phyloP scores from a whole-genome alignment of 192 early-diverging fungal species.

The Backusella tarrabulga region DNA sequence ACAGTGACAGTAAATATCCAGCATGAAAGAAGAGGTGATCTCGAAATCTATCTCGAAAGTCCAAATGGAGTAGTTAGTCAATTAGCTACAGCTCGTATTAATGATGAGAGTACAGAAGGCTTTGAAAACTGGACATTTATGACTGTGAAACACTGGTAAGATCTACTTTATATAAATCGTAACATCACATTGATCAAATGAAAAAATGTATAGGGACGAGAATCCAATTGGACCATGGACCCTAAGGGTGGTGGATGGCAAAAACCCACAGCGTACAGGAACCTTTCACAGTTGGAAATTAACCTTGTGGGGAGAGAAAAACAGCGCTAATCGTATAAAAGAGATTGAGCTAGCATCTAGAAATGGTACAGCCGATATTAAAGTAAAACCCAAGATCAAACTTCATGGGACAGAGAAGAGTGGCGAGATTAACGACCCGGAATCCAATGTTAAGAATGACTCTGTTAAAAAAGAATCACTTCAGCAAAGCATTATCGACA shows the following conservation, averaged over 20 bases:
- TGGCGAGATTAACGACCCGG: background rate
- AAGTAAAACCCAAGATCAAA: background rate
- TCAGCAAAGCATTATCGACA: background rate
- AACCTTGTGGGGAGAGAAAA: constrained; percentile 65
- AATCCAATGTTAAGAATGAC: background rate
- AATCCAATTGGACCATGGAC: constrained; percentile 83
- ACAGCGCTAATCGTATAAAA: background rate
- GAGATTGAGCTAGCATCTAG: background rate
- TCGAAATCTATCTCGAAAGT: constrained; percentile 78
- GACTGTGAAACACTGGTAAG: constrained; percentile 93
- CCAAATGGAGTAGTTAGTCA: constrained; percentile 67
- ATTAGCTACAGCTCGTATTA: constrained; percentile 62
- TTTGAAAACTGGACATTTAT: constrained; percentile 91
- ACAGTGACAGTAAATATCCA: constrained; percentile 83
- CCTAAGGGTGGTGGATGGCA: constrained; percentile 61
- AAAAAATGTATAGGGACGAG: constrained; percentile 73
- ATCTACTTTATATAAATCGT: background rate
- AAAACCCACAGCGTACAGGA: constrained; percentile 51
- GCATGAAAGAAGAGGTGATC: constrained; percentile 82
- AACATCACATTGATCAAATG: background rate
- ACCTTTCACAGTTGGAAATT: constrained; percentile 67
- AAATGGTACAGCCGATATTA: background rate
- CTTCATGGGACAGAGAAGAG: background rate
- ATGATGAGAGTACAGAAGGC: constrained; percentile 67
- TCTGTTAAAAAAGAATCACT: background rate